Evolutionary conservation across 23 red algal genomes (phyloP).

Genomic region (Agarophyton chilense): DNA sequence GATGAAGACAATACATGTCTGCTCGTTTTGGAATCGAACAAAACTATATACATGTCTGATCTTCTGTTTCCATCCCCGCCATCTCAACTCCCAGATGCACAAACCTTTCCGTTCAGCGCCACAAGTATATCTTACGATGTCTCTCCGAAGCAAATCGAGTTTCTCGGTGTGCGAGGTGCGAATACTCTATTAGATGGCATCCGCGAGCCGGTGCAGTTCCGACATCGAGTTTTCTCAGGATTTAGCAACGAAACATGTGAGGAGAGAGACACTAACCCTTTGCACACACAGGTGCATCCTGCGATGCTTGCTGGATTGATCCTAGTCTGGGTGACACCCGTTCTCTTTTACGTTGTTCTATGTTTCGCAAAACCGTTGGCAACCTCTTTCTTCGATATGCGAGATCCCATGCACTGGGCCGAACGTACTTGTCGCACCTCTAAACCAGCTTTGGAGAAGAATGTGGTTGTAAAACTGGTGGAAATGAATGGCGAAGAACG

Average conservation of each 20-base stretch:
- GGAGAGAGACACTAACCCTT: neutral
- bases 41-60: neutral
- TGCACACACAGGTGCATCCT: neutral
- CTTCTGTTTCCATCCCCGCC: neutral
- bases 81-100: neutral
- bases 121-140: neutral
- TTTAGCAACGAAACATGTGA: neutral
- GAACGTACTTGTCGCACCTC: neutral
- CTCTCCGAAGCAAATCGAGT: neutral
- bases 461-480: neutral
- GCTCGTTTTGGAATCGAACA: neutral
- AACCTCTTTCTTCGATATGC: conserved; percentile 12
- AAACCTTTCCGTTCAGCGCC: neutral
- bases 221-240: conserved; percentile 7
- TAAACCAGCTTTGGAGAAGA: neutral
- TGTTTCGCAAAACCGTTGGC: neutral
- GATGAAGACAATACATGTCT: conserved; percentile 4
- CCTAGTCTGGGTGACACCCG: neutral
- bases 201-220: neutral
- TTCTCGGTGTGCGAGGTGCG: neutral
- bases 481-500: neutral
- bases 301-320: conserved; percentile 10
- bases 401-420: conserved; percentile 20
- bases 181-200: neutral
- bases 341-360: neutral